phyloP scores from a whole-genome alignment of 129 eudicot genomes.

The Escallonia rubra region DNA sequence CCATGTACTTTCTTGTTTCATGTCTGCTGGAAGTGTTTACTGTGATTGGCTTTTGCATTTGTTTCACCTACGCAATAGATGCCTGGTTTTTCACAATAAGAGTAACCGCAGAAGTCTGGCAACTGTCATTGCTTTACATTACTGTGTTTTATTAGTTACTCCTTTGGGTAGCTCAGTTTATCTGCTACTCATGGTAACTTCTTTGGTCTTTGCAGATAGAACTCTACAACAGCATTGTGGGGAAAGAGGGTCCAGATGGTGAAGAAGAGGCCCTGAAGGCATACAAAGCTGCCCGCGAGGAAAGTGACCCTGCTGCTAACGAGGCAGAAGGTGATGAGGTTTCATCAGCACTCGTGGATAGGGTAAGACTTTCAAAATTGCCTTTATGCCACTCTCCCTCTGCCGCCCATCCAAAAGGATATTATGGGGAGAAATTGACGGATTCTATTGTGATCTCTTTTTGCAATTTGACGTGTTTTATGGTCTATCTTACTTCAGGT shows the following conservation, averaged over 20 bases:
- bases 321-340: constrained; percentile 54
- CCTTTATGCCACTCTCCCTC: neutral
- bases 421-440: no score
- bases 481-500: constrained; percentile 42
- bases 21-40: neutral
- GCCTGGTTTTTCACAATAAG: no score
- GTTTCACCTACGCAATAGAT: no score
- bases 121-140: no score
- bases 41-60: no score
- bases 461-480: neutral
- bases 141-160: no score
- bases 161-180: no score
- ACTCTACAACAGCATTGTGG: constrained; percentile 75
- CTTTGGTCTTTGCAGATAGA: constrained; percentile 45
- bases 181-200: neutral
- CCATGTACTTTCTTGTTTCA: neutral
- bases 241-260: constrained; percentile 71
- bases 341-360: constrained; percentile 81
- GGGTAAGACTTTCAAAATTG: constrained; percentile 33
- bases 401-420: no score
- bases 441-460: no score
- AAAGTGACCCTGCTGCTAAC: constrained; percentile 56
- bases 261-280: constrained; percentile 77
- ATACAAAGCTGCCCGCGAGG: constrained; percentile 87
- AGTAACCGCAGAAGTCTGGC: no score